phyloP scores from a whole-genome alignment of 352 stramenopile species.

The Phytophthora europaea region DNA sequence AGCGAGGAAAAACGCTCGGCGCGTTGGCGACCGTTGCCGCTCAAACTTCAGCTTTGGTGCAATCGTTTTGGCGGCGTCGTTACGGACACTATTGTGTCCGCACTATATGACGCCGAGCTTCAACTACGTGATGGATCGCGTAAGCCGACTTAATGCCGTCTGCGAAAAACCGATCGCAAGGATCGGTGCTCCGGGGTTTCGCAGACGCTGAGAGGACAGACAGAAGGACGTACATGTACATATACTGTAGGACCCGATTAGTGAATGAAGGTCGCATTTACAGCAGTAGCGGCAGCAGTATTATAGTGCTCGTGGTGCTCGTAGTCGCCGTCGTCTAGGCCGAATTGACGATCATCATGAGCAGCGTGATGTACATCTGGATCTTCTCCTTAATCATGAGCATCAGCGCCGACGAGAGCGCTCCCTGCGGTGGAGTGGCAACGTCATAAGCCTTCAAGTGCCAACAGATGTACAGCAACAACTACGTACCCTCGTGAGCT shows the following conservation, averaged over 20 bases:
- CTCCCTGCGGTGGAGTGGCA: constrained; percentile 64
- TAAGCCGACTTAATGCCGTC: constrained; percentile 19
- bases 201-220: constrained; percentile 9
- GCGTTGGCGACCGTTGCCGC: background rate
- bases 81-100: background rate
- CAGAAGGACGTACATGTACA: background rate
- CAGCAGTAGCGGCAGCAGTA: no score
- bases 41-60: background rate
- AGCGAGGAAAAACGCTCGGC: background rate
- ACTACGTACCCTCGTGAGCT: constrained; percentile 89
- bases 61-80: background rate
- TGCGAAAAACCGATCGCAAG: constrained; percentile 22
- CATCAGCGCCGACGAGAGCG: constrained; percentile 97
- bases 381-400: constrained; percentile 99
- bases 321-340: constrained; percentile 16
- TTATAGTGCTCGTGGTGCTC: background rate
- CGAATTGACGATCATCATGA: constrained; percentile 76
- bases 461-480: background rate
- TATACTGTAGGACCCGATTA: constrained; percentile 9
- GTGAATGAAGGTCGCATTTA: constrained; percentile 20
- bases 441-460: background rate
- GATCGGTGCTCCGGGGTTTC: constrained; percentile 3
- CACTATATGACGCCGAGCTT: background rate
- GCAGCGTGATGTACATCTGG: constrained; percentile 89
- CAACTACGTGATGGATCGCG: background rate